Evolutionary conservation across 805 yeast genomes (phyloP), one percentile per base, ranked within the genome.

Genomic region (Candida montana): DNA sequence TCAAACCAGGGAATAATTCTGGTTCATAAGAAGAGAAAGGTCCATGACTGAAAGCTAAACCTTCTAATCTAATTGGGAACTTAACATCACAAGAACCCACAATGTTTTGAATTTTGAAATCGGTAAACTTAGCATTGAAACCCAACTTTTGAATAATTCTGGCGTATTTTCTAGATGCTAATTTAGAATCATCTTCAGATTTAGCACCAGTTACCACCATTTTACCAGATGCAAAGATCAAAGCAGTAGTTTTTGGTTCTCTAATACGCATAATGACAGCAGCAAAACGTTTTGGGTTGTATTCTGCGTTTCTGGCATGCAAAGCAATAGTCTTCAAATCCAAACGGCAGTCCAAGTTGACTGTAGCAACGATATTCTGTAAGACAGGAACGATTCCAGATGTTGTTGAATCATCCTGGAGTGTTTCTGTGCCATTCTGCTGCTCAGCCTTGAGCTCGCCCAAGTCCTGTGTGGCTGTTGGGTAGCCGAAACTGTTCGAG

Each of bases 181-280:
- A 74, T 64, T 93, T 93, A n/a, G 97, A 88, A 62, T 93, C 98
- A 61, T 93, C 98, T 64, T 93, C 99, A 29, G 95, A 84, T 65
- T 93, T 93, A 19, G 99, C 99, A 77, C 99, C 99, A 24, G 98
- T 93, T 13, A 93, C 99, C 53, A 93, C 99, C 99, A 93, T 93
- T 65, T 93, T 93, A 58, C 99, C 99, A 2, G 97, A 89, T 2
- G 99, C 99, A 64, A 93, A 93, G 51, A 93, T 93, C 53, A 93
- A 73, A 0, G 99, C 98, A 2, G 99, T 93, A 1, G 99, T 93
- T 64, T 93, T 93, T 15, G 99, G 99, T 63, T 93, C 99, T 66
- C 99, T 79, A 54, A 93, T 93, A 74, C 99, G 86, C 99, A 93
- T 93, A 54, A 93, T 93, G 37, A 93, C 99, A 45, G 99, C 99